These are phyloP conservation scores for Colletotrichum neosansevieriae DNA, from an alignment of 2,329 filamentous ascomycete species.

Conservation along the genomic window DNA sequence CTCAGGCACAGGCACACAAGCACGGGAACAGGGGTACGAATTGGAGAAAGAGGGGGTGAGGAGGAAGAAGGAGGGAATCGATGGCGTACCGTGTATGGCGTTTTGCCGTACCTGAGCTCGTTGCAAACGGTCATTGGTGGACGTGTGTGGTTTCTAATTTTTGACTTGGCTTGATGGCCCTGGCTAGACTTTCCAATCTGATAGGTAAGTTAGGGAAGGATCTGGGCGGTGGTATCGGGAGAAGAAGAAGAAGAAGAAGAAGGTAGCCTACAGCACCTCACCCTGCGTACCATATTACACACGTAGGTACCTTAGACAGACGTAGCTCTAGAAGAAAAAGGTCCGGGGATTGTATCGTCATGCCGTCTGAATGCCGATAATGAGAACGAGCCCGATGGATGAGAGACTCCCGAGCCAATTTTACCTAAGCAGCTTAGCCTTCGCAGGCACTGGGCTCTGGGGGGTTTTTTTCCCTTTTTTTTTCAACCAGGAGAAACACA, in stretches of 20 bases:
- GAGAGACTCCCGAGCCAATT: constrained; percentile 6
- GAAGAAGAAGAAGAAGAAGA: neutral
- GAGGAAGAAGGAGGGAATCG: neutral
- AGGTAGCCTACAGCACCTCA: neutral
- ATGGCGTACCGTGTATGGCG: neutral
- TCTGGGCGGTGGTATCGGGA: constrained; percentile 21
- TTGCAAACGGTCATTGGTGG: constrained; percentile 16
- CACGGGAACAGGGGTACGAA: constrained; percentile 2
- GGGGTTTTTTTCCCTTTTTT: too few species aligned
- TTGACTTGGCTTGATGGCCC: constrained; percentile 14
- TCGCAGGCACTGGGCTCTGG: neutral
- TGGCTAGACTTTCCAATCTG: neutral
- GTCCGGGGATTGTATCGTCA: too few species aligned
- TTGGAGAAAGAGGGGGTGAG: neutral
- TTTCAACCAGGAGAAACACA: too few species aligned
- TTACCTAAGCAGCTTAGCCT: neutral
- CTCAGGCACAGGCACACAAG: neutral
- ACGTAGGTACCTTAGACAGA: too few species aligned
- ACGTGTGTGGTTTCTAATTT: constrained; percentile 29
- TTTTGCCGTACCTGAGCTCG: constrained; percentile 28
- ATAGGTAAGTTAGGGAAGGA: neutral
- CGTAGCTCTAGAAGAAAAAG: too few species aligned
- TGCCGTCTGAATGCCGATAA: neutral
- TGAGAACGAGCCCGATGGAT: too few species aligned
- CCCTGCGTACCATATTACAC: neutral